phyloP scores from a whole-genome alignment of 164 flowering plant species.

The Aristolochia fimbriata region DNA sequence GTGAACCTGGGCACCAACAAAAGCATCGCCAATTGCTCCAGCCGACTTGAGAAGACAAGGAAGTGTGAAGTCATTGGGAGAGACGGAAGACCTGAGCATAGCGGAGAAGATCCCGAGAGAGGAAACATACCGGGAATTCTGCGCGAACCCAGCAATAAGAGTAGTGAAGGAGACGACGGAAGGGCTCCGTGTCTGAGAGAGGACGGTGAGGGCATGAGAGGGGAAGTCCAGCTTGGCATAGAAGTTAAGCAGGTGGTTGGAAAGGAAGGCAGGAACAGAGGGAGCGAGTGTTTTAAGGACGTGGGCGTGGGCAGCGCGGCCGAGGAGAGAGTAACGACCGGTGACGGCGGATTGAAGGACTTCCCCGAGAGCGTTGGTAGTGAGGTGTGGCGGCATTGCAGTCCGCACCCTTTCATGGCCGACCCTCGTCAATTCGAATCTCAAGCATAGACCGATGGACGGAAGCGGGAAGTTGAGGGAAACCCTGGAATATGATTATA shows the following conservation, averaged over 20 bases:
- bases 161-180: slow-evolving; percentile 88
- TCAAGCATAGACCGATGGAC: too few relatives aligned
- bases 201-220: slow-evolving; percentile 43
- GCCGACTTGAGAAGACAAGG: slow-evolving; percentile 73
- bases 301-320: slow-evolving; percentile 66
- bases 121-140: slow-evolving; percentile 37
- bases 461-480: too few relatives aligned
- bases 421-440: too few relatives aligned
- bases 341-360: slow-evolving; percentile 43
- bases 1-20: slow-evolving; percentile 49
- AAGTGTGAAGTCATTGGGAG: slow-evolving; percentile 83
- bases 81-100: slow-evolving; percentile 47
- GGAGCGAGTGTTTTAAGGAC: slow-evolving; percentile 32
- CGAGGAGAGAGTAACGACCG: slow-evolving; percentile 36
- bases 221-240: slow-evolving; percentile 81
- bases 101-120: slow-evolving; percentile 41
- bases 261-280: slow-evolving; percentile 44
- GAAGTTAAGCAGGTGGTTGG: slow-evolving; percentile 71
- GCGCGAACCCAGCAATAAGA: slow-evolving; percentile 68
- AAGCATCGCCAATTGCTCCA: slow-evolving; percentile 22
- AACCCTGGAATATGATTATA: too few relatives aligned
- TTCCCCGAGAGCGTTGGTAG: slow-evolving; percentile 43
- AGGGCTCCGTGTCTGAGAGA: slow-evolving; percentile 42
- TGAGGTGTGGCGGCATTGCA: slow-evolving; percentile 25
- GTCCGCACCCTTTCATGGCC: background rate